A percentile compares a stretch with the other conserved stretches of the same genome.
Conservation (phyloP, 176 grass and related monocot genomes). For the Phragmites australis region DNA sequence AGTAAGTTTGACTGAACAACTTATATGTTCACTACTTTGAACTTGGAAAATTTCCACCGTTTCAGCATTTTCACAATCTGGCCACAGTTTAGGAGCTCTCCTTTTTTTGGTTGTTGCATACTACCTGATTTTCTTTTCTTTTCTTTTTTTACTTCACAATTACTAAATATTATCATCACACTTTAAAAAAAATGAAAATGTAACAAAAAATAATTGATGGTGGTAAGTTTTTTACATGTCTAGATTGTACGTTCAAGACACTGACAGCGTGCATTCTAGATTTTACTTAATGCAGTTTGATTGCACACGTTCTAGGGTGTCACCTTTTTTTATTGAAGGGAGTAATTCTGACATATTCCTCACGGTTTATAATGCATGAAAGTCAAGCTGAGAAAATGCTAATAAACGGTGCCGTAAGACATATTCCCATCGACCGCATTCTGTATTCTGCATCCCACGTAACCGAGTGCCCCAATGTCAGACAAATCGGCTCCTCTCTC, state of each 20-base stretch:
- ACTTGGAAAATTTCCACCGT: not conserved
- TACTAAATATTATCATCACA: not conserved
- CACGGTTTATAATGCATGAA: not conserved
- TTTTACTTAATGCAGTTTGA: not conserved
- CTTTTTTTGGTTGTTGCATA: not conserved
- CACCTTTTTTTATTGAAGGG: not conserved
- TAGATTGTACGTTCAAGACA: not conserved
- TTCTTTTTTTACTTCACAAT: not conserved
- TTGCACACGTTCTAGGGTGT: not conserved
- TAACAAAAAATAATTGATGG: not conserved
- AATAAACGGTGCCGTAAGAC: not conserved
- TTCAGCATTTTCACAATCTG: not conserved
- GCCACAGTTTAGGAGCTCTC: not conserved
- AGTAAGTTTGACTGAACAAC: not conserved
- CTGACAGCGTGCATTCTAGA: not conserved
- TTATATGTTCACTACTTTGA: not conserved
- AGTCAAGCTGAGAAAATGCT: not conserved
- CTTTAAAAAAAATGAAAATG: no score
- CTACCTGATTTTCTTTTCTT: not conserved
- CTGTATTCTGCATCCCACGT: not conserved
- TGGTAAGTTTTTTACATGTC: not conserved
- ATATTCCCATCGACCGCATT: not conserved
- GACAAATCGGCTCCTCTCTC: conserved; percentile 4
- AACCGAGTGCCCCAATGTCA: not conserved
- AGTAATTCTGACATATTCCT: not conserved